Evolutionary conservation across 768 basidiomycete species (phyloP).

Genomic region (Leccinum subgranulosum): DNA sequence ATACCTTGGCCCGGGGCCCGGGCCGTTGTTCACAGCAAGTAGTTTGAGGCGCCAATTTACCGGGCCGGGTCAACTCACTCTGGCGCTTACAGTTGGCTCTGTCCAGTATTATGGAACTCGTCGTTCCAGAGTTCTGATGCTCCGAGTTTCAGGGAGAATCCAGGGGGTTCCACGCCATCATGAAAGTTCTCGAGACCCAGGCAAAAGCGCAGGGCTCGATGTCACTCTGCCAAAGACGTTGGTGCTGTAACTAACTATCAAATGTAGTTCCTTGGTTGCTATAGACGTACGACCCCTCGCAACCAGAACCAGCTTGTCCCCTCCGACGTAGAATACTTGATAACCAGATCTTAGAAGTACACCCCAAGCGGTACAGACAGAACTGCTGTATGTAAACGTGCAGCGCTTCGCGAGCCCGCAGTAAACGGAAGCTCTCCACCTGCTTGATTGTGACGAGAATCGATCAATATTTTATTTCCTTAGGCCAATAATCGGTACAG

Average conservation of each 20-base stretch:
- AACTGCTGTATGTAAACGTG: neutral
- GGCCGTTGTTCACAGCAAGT: slow-evolving; percentile 46
- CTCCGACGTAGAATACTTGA: slow-evolving; percentile 15
- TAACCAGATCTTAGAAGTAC: neutral
- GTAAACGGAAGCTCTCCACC: neutral
- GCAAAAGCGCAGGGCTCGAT: too few relatives aligned
- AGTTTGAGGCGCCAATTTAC: slow-evolving; percentile 32
- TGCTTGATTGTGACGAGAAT: too few relatives aligned
- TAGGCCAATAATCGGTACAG: neutral
- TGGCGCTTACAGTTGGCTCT: slow-evolving; percentile 48
- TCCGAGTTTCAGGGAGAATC: slow-evolving; percentile 45
- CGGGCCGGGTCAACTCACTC: slow-evolving; percentile 33
- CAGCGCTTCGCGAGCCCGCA: neutral
- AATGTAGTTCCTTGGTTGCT: slow-evolving; percentile 66
- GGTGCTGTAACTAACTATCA: slow-evolving; percentile 62
- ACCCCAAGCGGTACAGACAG: too few relatives aligned
- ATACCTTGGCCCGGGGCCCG: slow-evolving; percentile 34
- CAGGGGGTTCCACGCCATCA: too few relatives aligned
- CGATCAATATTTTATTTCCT: neutral
- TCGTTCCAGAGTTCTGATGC: slow-evolving; percentile 46
- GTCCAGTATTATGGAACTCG: slow-evolving; percentile 49
- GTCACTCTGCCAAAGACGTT: too few relatives aligned
- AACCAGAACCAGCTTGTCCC: too few relatives aligned
- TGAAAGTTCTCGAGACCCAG: too few relatives aligned
- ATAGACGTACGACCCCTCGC: too few relatives aligned